A percentile compares a stretch with the other conserved stretches of the same genome.
Evolutionary conservation across 2,329 filamentous ascomycete species (phyloP).

Genomic region (Dothideomycetes sp.): DNA sequence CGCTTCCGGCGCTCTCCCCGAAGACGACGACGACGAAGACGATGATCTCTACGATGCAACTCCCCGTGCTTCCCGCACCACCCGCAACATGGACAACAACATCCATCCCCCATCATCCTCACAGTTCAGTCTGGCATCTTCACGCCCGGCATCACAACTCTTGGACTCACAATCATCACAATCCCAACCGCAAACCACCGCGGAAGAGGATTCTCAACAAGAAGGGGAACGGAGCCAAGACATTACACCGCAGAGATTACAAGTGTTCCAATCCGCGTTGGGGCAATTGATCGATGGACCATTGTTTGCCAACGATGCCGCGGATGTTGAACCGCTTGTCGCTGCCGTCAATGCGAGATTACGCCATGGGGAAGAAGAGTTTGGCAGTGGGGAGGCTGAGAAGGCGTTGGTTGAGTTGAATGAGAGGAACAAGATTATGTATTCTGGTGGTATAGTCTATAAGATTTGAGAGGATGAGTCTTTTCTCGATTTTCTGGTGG

Average conservation of each 20-base stretch:
- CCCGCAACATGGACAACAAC: conserved; percentile 23
- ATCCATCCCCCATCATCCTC: conserved; percentile 38
- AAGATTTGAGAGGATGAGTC: conserved; percentile 35
- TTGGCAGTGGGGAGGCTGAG: conserved; percentile 62
- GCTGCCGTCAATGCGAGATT: conserved; percentile 69
- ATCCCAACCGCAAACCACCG: conserved; percentile 21
- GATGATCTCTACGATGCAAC: conserved; percentile 47
- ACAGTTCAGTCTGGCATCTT: conserved; percentile 68
- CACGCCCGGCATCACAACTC: conserved; percentile 65
- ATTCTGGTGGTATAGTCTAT: conserved; percentile 40
- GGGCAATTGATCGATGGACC: conserved; percentile 73
- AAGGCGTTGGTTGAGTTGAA: conserved; percentile 73
- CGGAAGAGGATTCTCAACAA: conserved; percentile 25
- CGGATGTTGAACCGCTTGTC: conserved; percentile 64
- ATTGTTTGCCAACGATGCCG: conserved; percentile 81
- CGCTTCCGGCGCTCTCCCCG: conserved; percentile 25
- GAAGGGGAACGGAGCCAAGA: conserved; percentile 36
- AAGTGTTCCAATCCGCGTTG: conserved; percentile 68
- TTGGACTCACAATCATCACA: conserved; percentile 43
- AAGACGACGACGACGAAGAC: conserved; percentile 41
- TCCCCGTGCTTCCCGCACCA: conserved; percentile 38
- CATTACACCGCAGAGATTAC: conserved; percentile 55
- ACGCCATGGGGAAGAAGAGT: conserved; percentile 48
- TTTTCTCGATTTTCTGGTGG: background rate
- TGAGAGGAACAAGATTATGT: conserved; percentile 83